Evolutionary conservation across 441 rosid species (phyloP).

Genomic region (Corymbia calophylla): DNA sequence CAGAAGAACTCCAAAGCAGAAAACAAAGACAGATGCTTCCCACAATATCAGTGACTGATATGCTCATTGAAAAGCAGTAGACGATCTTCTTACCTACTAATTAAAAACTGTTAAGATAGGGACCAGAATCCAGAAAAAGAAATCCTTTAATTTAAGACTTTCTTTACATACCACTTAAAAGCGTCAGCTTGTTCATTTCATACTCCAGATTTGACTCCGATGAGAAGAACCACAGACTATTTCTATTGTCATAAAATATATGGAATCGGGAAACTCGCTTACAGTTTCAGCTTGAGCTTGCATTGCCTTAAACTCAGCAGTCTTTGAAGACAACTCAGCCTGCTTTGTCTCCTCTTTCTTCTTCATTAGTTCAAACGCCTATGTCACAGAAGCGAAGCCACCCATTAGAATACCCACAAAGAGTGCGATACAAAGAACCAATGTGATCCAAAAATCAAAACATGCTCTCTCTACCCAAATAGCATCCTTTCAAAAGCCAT

Average conservation of each 20-base stretch:
- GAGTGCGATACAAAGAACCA: background rate
- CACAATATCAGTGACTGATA: background rate
- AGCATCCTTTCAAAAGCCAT: background rate
- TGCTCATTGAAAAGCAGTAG: background rate
- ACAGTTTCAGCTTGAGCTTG: slow-evolving; percentile 94
- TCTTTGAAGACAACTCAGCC: slow-evolving; percentile 48
- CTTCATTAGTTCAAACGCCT: slow-evolving; percentile 78
- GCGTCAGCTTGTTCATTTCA: background rate
- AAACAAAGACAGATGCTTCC: background rate
- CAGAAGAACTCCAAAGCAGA: background rate
- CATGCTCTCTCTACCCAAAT: background rate
- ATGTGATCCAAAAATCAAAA: background rate
- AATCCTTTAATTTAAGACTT: background rate
- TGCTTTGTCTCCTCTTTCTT: slow-evolving; percentile 78
- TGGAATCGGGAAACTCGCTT: slow-evolving; percentile 7
- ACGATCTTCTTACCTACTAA: background rate
- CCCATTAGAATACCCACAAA: background rate
- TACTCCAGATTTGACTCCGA: background rate
- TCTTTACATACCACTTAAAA: background rate
- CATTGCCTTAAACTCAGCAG: slow-evolving; percentile 73
- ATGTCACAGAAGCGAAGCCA: background rate
- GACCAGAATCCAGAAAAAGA: background rate
- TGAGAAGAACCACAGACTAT: background rate
- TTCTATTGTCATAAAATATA: background rate
- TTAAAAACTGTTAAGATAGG: background rate